These are phyloP conservation scores for Claviceps quebecensis DNA, from an alignment of 2,329 filamentous ascomycete species.

Conservation along the genomic window DNA sequence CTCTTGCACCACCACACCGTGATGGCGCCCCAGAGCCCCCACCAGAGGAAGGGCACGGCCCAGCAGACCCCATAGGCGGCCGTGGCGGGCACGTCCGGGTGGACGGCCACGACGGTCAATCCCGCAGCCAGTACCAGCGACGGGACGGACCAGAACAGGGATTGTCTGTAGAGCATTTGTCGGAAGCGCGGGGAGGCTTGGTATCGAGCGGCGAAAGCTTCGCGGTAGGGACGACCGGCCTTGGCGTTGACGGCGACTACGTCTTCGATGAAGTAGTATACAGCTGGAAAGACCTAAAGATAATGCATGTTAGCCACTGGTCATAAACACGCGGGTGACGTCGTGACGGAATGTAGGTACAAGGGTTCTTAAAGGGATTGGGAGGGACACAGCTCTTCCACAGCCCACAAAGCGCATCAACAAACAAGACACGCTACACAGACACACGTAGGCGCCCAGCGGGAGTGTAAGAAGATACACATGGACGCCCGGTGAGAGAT, in stretches of 20 bases:
- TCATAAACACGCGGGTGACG: too few species aligned
- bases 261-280: constrained; percentile 54
- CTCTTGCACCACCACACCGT: constrained; percentile 23
- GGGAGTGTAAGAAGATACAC: too few species aligned
- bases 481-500: background rate
- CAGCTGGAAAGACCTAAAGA: constrained; percentile 38
- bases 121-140: constrained; percentile 22
- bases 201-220: constrained; percentile 27
- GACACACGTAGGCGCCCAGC: too few species aligned
- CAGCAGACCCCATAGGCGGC: constrained; percentile 25
- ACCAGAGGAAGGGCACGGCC: constrained; percentile 26
- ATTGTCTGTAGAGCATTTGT: constrained; percentile 25
- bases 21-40: constrained; percentile 19
- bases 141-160: constrained; percentile 27
- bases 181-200: constrained; percentile 27
- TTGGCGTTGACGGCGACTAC: constrained; percentile 52
- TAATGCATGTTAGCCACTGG: background rate
- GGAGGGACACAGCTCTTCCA: too few species aligned
- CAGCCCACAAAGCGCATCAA: too few species aligned
- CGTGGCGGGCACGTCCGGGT: constrained; percentile 20
- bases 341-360: too few species aligned
- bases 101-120: constrained; percentile 23
- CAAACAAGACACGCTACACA: too few species aligned
- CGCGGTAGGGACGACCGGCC: constrained; percentile 31
- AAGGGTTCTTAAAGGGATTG: too few species aligned